Conservation (phyloP, 225 moss, liverwort and hornwort genomes). For the Takakia lepidozioides region DNA sequence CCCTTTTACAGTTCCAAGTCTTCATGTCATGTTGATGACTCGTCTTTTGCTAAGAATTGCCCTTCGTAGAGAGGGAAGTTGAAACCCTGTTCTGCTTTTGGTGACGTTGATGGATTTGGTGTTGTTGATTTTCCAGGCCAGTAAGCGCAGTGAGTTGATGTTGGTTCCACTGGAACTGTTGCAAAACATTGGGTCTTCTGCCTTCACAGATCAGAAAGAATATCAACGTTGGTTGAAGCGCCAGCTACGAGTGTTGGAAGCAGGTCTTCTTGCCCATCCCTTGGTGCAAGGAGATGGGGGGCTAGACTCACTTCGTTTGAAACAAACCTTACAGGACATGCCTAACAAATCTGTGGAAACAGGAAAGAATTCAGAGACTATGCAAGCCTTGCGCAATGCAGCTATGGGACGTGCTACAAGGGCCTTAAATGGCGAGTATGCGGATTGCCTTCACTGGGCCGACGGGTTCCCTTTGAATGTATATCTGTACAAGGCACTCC, state of each 20-base stretch:
- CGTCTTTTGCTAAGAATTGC: no score
- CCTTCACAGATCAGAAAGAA: slow-evolving; percentile 50
- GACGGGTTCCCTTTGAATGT: slow-evolving; percentile 94
- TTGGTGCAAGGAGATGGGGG: slow-evolving; percentile 58
- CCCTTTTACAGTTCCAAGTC: no score
- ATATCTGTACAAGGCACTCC: slow-evolving; percentile 61
- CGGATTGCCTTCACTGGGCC: slow-evolving; percentile 82
- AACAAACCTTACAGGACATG: slow-evolving; percentile 59
- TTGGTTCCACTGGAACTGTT: slow-evolving; percentile 90
- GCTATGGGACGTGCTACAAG: slow-evolving; percentile 82
- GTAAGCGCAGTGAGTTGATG: slow-evolving; percentile 75
- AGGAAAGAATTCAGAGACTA: slow-evolving; percentile 57
- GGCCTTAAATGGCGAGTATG: slow-evolving; percentile 66
- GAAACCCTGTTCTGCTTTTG: no score
- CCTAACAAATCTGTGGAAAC: slow-evolving; percentile 44
- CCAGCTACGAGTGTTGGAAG: slow-evolving; percentile 70
- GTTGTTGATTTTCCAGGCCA: slow-evolving; percentile 32
- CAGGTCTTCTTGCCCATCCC: slow-evolving; percentile 77
- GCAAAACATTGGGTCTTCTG: slow-evolving; percentile 55
- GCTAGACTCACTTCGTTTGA: slow-evolving; percentile 57
- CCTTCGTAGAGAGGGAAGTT: no score
- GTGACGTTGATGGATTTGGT: no score
- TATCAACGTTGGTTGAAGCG: slow-evolving; percentile 72
- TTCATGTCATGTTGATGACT: no score
- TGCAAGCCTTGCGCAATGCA: slow-evolving; percentile 68